A percentile compares a stretch with the other conserved stretches of the same genome.
phyloP scores from a whole-genome alignment of 2,329 filamentous ascomycete genomes.

The Colletotrichum somersetense region DNA sequence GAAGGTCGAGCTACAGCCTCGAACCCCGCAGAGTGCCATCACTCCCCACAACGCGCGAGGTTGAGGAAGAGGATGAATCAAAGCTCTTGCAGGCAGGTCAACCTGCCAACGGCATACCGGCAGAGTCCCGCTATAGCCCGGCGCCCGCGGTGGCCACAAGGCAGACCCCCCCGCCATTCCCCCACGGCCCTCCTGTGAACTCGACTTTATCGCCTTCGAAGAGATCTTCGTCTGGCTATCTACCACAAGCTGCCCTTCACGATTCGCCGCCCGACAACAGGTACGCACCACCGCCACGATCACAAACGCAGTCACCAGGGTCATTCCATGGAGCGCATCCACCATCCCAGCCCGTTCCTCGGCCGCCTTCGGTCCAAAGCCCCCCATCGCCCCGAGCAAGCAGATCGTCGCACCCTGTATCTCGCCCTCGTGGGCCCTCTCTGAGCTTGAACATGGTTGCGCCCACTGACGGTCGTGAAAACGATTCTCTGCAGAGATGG shows the following conservation, averaged over 20 bases:
- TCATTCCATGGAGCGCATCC: conserved; percentile 57
- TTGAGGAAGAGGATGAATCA: conserved; percentile 67
- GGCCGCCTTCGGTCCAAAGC: conserved; percentile 67
- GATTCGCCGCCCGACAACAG: conserved; percentile 49
- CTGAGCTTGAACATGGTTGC: conserved; percentile 69
- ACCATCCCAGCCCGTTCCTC: conserved; percentile 60
- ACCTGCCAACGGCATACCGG: conserved; percentile 41
- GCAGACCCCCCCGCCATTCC: conserved; percentile 65
- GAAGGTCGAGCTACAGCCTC: conserved; percentile 65
- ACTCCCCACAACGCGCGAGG: conserved; percentile 71
- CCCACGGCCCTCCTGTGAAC: conserved; percentile 51
- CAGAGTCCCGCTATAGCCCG: conserved; percentile 56
- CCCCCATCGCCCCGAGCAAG: conserved; percentile 54
- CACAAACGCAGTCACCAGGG: conserved; percentile 73
- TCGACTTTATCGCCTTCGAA: conserved; percentile 69
- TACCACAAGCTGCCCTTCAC: conserved; percentile 53
- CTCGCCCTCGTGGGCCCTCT: conserved; percentile 65
- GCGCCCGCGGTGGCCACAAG: conserved; percentile 50
- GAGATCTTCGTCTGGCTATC: conserved; percentile 63
- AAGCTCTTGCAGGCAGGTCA: conserved; percentile 26
- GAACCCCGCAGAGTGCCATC: conserved; percentile 69
- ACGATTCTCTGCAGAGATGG: conserved; percentile 89
- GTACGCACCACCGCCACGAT: conserved; percentile 69
- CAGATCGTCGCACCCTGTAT: conserved; percentile 43
- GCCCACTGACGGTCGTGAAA: conserved; percentile 74